Evolutionary conservation across 2,329 filamentous ascomycete genomes (phyloP), one percentile per base, ranked within the genome.

Genomic region (Coniosporium tulheliwenetii): DNA sequence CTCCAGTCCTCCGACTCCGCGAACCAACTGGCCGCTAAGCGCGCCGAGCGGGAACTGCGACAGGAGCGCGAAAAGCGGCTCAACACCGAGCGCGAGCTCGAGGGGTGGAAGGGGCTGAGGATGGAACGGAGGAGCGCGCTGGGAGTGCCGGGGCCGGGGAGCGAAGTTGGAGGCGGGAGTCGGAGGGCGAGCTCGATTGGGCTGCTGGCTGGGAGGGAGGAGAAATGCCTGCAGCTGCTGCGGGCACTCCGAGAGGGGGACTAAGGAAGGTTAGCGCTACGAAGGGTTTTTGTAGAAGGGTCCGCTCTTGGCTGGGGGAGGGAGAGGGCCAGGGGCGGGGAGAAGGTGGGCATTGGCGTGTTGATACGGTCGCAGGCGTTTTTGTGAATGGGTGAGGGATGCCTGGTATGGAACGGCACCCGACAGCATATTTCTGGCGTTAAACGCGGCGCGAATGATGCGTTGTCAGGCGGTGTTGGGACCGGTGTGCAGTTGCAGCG

Each of bases 21-120:
- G 9, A 80, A 79, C 37, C 85, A 95, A 58, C 72, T 96, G 35
- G 72, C 79, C 19, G 80, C 84, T 19, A 81, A 89, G 42, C 79
- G 89, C 36, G 85, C 85, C 12, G 89, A 98, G 60, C 77, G 89
- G 36, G 89, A 96, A 53, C 71, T 95, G 12, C 75, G 85, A 5
- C 85, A 95, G 59, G 89, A 94, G 61, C 77, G 74, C 46, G 91
- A 96, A 62, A 89, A 82, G 61, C 71, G 69, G 1, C 64, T 87
- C 26, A 72, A 81, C 30, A 67, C 96, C n/a, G 87, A 95, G 62
- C 76, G 86, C 38, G 89, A 96, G 61, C 61, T 95, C 8, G 86
- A 93, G 49, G 78, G 77, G 2, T 84, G 81, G 75, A 93, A 89
- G 57, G 67, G 66, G 12, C 63, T 87, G 26, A 69, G 81, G 30